Evolutionary conservation across 176 grass and related monocot species (phyloP).

Genomic region (Aegilops umbellulata): DNA sequence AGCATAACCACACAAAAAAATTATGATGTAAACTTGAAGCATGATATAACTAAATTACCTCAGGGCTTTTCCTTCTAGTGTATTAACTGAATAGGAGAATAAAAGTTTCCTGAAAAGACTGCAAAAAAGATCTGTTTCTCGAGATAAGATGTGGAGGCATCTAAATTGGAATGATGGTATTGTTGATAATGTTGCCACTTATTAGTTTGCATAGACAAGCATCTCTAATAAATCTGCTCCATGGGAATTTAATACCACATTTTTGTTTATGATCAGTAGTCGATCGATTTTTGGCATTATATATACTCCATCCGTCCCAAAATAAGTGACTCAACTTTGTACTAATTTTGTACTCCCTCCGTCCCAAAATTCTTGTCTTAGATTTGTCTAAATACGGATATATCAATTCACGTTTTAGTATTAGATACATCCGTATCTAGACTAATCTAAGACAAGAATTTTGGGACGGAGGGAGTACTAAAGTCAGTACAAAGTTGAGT

Average conservation of each 20-base stretch:
- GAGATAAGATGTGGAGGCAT: neutral
- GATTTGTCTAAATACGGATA: no score
- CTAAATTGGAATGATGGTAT: neutral
- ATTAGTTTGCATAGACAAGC: neutral
- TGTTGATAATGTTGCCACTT: slow-evolving; percentile 8
- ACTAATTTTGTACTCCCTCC: no score
- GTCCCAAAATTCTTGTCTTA: no score
- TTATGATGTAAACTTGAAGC: neutral
- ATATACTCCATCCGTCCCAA: no score
- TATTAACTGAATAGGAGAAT: neutral
- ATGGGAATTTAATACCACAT: neutral
- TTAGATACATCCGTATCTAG: no score
- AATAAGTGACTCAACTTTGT: no score
- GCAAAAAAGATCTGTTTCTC: neutral
- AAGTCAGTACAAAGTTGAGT: no score
- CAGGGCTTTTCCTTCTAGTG: neutral
- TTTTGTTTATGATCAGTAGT: neutral
- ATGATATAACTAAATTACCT: neutral
- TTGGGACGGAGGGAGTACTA: no score
- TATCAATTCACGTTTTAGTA: no score
- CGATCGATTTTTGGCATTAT: neutral
- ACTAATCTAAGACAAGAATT: no score
- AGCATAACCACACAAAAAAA: neutral
- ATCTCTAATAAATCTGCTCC: neutral
- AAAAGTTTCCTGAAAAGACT: neutral